phyloP scores from a whole-genome alignment of 805 yeast genomes.

The Komagataella phaffii region DNA sequence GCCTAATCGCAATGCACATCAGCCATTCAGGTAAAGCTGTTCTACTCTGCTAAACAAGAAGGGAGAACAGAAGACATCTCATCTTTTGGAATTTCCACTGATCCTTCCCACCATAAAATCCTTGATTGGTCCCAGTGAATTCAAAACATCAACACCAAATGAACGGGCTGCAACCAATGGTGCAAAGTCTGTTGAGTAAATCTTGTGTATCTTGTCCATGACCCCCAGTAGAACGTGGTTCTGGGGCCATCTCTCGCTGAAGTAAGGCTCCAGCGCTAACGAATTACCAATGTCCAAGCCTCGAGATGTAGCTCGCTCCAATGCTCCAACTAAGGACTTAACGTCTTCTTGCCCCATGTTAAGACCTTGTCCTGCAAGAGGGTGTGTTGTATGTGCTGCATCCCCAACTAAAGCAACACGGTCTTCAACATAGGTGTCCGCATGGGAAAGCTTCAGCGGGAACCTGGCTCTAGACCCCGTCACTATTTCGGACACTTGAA shows the following conservation, averaged over 20 bases:
- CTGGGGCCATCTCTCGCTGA: slow-evolving; percentile 66
- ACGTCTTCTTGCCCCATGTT: slow-evolving; percentile 97
- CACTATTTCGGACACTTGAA: slow-evolving; percentile 45
- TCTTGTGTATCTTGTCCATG: slow-evolving; percentile 83
- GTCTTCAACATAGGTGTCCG: slow-evolving; percentile 75
- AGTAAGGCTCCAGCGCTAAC: slow-evolving; percentile 75
- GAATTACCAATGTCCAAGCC: slow-evolving; percentile 84
- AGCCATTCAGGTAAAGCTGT: background rate
- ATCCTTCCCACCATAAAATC: slow-evolving; percentile 47
- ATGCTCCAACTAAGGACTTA: slow-evolving; percentile 47
- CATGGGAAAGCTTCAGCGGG: slow-evolving; percentile 81
- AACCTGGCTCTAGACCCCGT: slow-evolving; percentile 69
- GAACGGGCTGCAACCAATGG: slow-evolving; percentile 71
- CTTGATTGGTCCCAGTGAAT: slow-evolving; percentile 52
- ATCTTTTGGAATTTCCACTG: slow-evolving; percentile 9
- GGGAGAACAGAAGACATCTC: background rate
- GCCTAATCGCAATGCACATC: background rate
- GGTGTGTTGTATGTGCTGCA: slow-evolving; percentile 97
- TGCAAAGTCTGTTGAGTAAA: slow-evolving; percentile 58
- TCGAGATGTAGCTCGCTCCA: slow-evolving; percentile 57
- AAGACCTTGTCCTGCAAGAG: slow-evolving; percentile 94
- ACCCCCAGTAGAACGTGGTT: slow-evolving; percentile 78
- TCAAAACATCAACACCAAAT: slow-evolving; percentile 59
- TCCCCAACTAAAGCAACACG: slow-evolving; percentile 93
- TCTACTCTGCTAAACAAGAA: background rate